Evolutionary conservation across 306 rosid species (phyloP).

Genomic region (Acacia confusa): DNA sequence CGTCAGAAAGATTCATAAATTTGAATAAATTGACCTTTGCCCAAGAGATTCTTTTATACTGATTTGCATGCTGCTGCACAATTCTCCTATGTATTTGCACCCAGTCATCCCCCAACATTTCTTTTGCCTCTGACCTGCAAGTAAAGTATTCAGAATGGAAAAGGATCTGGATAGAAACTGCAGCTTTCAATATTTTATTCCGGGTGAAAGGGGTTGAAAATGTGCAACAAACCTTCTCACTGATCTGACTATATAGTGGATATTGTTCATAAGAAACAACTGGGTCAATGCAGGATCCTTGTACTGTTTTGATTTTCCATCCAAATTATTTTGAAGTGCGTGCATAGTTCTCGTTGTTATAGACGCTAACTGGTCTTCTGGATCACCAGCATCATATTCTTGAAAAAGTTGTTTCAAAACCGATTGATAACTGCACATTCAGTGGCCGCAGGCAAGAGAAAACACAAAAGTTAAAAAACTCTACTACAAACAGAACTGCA

Average conservation of each 20-base stretch:
- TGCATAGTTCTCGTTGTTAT: conserved; percentile 90
- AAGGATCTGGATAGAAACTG: conserved; percentile 20
- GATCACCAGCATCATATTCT: conserved; percentile 64
- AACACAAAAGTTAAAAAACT: conserved; percentile 4
- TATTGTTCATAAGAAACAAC: conserved; percentile 94
- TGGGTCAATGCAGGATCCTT: conserved; percentile 89
- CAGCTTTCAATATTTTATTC: neutral
- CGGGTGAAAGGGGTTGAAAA: neutral
- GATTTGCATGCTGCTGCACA: conserved; percentile 99
- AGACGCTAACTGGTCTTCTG: conserved; percentile 68
- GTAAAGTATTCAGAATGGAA: conserved; percentile 7
- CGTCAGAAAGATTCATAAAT: neutral
- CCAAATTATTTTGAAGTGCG: conserved; percentile 93
- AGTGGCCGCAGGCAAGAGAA: conserved; percentile 13
- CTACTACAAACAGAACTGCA: neutral
- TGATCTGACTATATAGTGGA: conserved; percentile 96
- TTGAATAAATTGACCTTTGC: conserved; percentile 63
- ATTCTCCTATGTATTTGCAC: conserved; percentile 96
- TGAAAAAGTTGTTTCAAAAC: conserved; percentile 82
- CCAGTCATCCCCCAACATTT: conserved; percentile 98
- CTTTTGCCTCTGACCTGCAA: conserved; percentile 93
- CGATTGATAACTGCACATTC: conserved; percentile 67
- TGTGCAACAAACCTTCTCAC: conserved; percentile 69
- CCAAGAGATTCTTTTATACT: conserved; percentile 96
- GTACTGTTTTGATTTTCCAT: conserved; percentile 95